A percentile compares a stretch with the other conserved stretches of the same genome.
Conservation (phyloP, 164 flowering plant species). For the Piper betle region DNA sequence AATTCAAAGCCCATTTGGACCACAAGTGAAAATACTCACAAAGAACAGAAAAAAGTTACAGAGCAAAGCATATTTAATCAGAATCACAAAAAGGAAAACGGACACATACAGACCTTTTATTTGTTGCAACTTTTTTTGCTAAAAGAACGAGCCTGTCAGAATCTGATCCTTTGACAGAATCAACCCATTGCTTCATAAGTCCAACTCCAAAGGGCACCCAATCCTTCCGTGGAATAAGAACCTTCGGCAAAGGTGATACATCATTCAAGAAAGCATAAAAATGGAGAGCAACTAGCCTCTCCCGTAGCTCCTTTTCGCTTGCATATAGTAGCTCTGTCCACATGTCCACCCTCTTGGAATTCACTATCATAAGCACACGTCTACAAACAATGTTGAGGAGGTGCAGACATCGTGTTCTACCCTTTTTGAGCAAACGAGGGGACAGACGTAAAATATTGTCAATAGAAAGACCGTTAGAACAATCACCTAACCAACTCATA, state of each 20-base stretch:
- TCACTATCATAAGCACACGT: slow-evolving; percentile 36
- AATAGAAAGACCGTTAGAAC: slow-evolving; percentile 10
- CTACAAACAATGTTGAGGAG: slow-evolving; percentile 61
- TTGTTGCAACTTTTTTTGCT: slow-evolving; percentile 27
- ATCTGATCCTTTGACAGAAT: slow-evolving; percentile 16
- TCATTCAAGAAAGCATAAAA: slow-evolving; percentile 27
- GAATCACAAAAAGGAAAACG: neutral
- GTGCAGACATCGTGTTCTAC: slow-evolving; percentile 53
- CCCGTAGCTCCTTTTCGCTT: slow-evolving; percentile 62
- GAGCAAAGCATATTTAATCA: neutral
- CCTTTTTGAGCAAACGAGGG: slow-evolving; percentile 15
- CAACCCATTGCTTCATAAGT: slow-evolving; percentile 74
- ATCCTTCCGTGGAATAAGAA: slow-evolving; percentile 2
- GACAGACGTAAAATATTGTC: slow-evolving; percentile 21
- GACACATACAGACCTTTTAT: slow-evolving; percentile 20
- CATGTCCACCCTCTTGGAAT: slow-evolving; percentile 22
- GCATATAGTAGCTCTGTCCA: slow-evolving; percentile 43
- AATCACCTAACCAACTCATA: slow-evolving; percentile 19
- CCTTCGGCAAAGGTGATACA: slow-evolving; percentile 14
- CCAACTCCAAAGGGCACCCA: slow-evolving; percentile 63
- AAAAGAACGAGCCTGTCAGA: slow-evolving; percentile 31
- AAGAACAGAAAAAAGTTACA: neutral
- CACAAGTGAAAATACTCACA: neutral
- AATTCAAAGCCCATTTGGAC: neutral
- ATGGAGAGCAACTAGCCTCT: slow-evolving; percentile 54